Base-by-base conservation (phyloP, 129 eudicot genomes). In the Flaveria bidentis region DNA sequence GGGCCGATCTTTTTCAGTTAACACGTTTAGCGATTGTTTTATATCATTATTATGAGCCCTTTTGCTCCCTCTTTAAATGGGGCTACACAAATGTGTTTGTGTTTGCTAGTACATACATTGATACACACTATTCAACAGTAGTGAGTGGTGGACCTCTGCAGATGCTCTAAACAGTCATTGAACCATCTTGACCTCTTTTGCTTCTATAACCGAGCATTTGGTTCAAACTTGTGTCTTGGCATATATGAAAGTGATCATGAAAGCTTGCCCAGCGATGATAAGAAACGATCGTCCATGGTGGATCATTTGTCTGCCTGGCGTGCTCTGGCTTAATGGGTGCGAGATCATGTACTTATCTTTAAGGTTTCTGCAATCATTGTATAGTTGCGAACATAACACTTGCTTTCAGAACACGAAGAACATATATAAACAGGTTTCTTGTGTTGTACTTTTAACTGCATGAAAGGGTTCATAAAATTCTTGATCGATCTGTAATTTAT, bases 281-380 rank as follows among this genome's bases (percentile, higher is more conserved):
- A 20, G 22, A 20, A 20, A 20, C 22, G 22, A 20, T 20, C 22
- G 22, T 20, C 22, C 22, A 20, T 20, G 22, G 22, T 20, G 22
- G 22, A 20, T 20, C 22, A 20, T 20, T 20, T 20, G 22, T 20
- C 22, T 20, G 22, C 22, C 22, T 20, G 30, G 30, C 26, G 26
- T 23, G 26, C 26, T 23, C 82, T 63, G 44, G 49, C 30, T 5
- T 2, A 50, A 33, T 26, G 18, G 17, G 47, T 69, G 41, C 18
- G 13, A 58, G 73, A 71, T 51, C 9, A 16, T 65, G 73, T 50
- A 70, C 65, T 78, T 71, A 79, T 63, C 72, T 62, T 71, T 71
- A 72, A 78, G 82, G 82, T 26, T 69, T 53, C 9, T 33, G 78
- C 53, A 62, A 79, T 79, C 67, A 79, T 79, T 61, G 67, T 62